Evolutionary conservation across 192 early-diverging fungal genomes (phyloP).

Genomic region (Backusella tarrabulga): DNA sequence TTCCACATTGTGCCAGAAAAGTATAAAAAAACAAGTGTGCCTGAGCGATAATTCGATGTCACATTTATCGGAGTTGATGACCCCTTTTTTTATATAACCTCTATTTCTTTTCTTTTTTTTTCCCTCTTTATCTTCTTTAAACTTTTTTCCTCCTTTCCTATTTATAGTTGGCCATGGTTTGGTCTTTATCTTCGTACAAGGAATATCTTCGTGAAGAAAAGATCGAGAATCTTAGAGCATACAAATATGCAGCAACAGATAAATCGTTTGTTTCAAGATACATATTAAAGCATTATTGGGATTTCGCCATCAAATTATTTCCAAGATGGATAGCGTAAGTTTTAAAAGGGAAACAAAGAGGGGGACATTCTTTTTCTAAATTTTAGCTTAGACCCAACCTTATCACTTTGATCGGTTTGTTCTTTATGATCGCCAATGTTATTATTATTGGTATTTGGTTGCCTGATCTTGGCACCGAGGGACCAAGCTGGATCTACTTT

Average conservation of each 20-base stretch:
- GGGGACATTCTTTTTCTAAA: background rate
- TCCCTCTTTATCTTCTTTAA: background rate
- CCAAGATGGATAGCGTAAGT: conserved; percentile 84
- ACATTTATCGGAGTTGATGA: background rate
- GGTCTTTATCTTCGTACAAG: background rate
- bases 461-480: conserved; percentile 64
- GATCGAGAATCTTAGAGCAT: conserved; percentile 67
- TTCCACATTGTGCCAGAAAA: background rate
- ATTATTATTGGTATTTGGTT: conserved; percentile 64
- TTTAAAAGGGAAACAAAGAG: background rate
- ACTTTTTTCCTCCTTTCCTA: background rate
- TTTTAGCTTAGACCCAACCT: conserved; percentile 63
- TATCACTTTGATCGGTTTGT: conserved; percentile 78
- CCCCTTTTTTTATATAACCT: background rate
- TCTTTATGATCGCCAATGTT: conserved; percentile 76
- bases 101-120: background rate
- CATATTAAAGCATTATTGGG: conserved; percentile 86
- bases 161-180: background rate
- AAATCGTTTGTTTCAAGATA: conserved; percentile 74
- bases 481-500: conserved; percentile 69
- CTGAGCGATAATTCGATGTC: background rate
- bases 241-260: conserved; percentile 88
- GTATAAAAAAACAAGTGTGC: background rate
- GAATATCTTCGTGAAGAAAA: conserved; percentile 15
- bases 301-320: conserved; percentile 78